Evolutionary conservation across 1,284 basidiomycete genomes (phyloP), one percentile per base, ranked within the genome.

Genomic region (Volvariella volvacea): DNA sequence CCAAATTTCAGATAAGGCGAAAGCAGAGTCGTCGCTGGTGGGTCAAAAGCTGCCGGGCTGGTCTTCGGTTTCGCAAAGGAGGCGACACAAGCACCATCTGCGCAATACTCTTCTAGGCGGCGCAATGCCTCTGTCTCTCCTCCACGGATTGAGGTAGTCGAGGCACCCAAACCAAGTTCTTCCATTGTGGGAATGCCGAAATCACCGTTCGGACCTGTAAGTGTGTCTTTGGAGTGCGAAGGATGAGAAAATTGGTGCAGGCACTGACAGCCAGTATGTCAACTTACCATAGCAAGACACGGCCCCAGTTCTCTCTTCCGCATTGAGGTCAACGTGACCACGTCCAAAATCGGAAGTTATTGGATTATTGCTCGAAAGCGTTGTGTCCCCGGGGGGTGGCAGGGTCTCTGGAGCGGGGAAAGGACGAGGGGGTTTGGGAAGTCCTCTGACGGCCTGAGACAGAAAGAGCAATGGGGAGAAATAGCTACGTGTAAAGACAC

Each of bases 51-150:
- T 6, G 67, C 67, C 4, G 69, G 69, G 10, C 61, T 60, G 1
- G 73, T 71, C 45, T 68, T 59, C 6, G 73, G 68, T 55, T 77
- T 78, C 20, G 67, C 65, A 55, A 78, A 75, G 14, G 59, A 62
- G 4, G 66, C 65, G 10, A 70, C 64, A 45, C 62, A 58, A 17
- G 55, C 53, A 36, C 4, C 51, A 46, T 71, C 61, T 17, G 59
- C 55, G 48, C 68, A 62, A 54, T 70, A 72, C 14, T 52, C 55
- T 12, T 54, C 55, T 22, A 71, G 61, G 17, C 67, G 55, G 37
- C 56, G 48, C 33, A 70, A 55, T 2, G 65, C 76, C 50, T 67
- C 60, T 16, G 55, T 60, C 50, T 76, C 73, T 4, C 76, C 74
- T 31, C 72, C 75, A 30, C 61, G 64, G 41, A 74, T 68, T 25